Evolutionary conservation across 2,329 filamentous ascomycete species (phyloP), one percentile per base, ranked within the genome.

Genomic region (Colletotrichum gloeosporioides): DNA sequence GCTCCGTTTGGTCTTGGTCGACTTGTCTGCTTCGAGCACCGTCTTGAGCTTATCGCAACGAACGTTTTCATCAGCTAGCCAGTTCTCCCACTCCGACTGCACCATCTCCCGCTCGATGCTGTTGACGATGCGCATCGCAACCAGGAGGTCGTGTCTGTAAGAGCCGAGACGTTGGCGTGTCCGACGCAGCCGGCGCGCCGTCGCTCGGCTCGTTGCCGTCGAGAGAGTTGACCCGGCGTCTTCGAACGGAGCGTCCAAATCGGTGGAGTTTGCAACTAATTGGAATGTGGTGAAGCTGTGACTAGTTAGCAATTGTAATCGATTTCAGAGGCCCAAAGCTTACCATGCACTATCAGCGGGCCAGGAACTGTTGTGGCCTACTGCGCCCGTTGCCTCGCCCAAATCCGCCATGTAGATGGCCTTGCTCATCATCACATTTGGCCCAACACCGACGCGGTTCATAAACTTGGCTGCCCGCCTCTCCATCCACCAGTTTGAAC

Each of bases 41-140:
- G 81, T 82, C 31, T 87, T 86, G 8, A 91, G 87, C 81, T 94
- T 91, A 73, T 92, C 91, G 83, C 97, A 99, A 65, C 95, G 91
- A 39, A 89, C 85, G 78, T 92, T 93, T 86, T 99, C 97, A 79
- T 95, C 93, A 4, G 91, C 85, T 34, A 99, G 89, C 96, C 96
- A 99, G 78, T 95, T 95, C 86, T 98, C 96, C 93, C 96, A 99
- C 84, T 98, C 96, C 1, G 94, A 94, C 81, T 92, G 91, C 70
- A 99, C 85, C 83, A 98, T 93, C 84, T 98, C 96, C 75, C 91
- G 90, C 87, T 99, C 97, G 32, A 99, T 92, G 73, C 91, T 93
- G 85, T 99, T 98, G 77, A 99, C 93, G 4, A 98, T 92, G 6
- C 96, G 92, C 87, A 99, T 92, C 7, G 96, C 96, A 7, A 99